Evolutionary conservation across 352 stramenopile species (phyloP), one percentile per base, ranked within the genome.

Genomic region (Phytophthora meadii): DNA sequence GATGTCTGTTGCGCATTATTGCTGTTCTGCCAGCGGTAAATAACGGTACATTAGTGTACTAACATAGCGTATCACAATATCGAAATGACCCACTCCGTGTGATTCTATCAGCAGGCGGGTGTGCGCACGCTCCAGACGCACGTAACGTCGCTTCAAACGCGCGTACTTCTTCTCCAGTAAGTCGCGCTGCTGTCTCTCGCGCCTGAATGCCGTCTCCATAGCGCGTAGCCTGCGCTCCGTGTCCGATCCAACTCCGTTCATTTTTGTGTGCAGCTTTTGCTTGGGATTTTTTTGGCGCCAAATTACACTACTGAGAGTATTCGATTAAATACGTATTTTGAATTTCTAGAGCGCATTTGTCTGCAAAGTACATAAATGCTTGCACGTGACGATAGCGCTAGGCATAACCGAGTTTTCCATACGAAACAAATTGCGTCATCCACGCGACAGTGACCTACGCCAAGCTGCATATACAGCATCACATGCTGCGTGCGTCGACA

Each of bases 91-190:
- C 48, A 74, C 71, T 62, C n/a, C 54, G 15, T 68, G 59, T 42
- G 56, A 62, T 34, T 81, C 61, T 44, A 76, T 59, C 45, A 87
- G 39, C 46, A 82, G 56, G 40, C 79, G 76, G 28, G 65, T 61
- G 60, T 89, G 79, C 15, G 73, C 65, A 19, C 71, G 81, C 68
- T 92, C 79, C 34, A 92, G 72, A 9, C 77, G 79, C 45, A 87
- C 65, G 64, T 88, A 91, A 36, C 71, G 74, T 6, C 84, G 80
- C 61, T 93, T 93, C 56, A 93, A 68, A 1, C 77, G 77, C 42
- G 72, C 69, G 50, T 93, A 93, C 63, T 93, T 93, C 58, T 85
- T 83, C 55, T 90, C 76, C 14, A 90, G 52, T 24, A 76, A 37
- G 32, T 87, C 75, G 44, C 82, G 76, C 44, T 85, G 78, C 37